Base-by-base conservation (phyloP, 2,329 filamentous ascomycete genomes). In the Cercospora beticola region DNA sequence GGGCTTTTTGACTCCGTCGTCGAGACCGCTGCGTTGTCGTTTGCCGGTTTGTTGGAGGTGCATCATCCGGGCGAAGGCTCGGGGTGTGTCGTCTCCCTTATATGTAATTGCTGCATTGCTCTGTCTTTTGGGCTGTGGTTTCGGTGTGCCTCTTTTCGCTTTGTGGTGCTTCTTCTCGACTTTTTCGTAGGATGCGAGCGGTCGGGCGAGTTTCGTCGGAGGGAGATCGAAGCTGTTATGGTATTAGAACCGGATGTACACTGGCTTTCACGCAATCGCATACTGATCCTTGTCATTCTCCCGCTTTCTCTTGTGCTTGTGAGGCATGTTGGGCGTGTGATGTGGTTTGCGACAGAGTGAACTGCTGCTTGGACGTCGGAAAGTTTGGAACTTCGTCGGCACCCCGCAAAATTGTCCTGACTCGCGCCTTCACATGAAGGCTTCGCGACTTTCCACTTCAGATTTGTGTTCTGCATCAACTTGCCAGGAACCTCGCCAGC, bases 21-120 rank as follows among this genome's bases (percentile, higher is more conserved):
- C 90, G 8, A 96, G 83, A 6, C 90, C 89, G 9, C 85, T 87
- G 5, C 85, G 75, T 76, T 88, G 89, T 56, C 77, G 78, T 76
- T 88, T 89, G 23, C 81, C 82, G 18, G 71, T 69, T 49, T 90
- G 87, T 52, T 90, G 87, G 72, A 89, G 87, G 36, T 91, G 88
- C 91, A 98, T 95, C 70, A 98, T 82, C 12, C 93, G 89, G 70
- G 88, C 88, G 80, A 99, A 99, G 1, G 91, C 92, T 73, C 92
- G 91, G 0, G 95, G 95, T 1, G 92, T 94, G 81, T 98, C 95
- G 78, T 97, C 89, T 46, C 86, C 79, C 40, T 83, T 81, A 85
- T 89, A 81, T 81, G 82, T 77, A 23, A 73, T 74, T 10, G 64
- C 69, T 78, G 80, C 65, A 58, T 70, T 76, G 64, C 76, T 80